phyloP scores from a whole-genome alignment of 352 stramenopile genomes.

The Phytophthora vignae region DNA sequence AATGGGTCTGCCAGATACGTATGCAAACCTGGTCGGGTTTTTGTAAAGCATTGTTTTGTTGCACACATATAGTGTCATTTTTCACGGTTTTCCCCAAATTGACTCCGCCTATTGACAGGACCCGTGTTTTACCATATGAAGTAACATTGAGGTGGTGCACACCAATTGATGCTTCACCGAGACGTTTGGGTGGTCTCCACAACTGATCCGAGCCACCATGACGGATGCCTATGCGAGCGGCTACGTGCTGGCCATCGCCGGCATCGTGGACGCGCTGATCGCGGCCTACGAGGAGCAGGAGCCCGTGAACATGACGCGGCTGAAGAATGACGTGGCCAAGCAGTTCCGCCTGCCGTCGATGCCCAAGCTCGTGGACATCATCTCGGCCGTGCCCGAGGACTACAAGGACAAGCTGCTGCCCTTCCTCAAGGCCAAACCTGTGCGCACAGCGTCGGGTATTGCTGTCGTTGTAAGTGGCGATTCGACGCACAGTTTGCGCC shows the following conservation, averaged over 20 bases:
- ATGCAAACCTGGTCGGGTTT: too few relatives aligned
- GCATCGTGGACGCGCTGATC: constrained; percentile 94
- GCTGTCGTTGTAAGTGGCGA: constrained; percentile 87
- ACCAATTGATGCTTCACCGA: not conserved
- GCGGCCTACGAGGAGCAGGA: constrained; percentile 89
- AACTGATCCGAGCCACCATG: not conserved
- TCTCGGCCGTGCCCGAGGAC: constrained; percentile 93
- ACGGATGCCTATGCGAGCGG: constrained; percentile 25
- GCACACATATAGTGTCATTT: too few relatives aligned
- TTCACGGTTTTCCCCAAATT: too few relatives aligned
- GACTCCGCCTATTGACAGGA: too few relatives aligned
- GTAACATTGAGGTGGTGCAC: not conserved
- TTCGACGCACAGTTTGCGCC: not conserved
- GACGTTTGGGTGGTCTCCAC: not conserved
- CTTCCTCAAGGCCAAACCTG: constrained; percentile 95
- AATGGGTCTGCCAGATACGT: too few relatives aligned
- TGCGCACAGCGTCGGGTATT: constrained; percentile 95
- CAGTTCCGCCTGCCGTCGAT: constrained; percentile 93
- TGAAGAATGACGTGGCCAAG: constrained; percentile 93
- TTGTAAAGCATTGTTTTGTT: too few relatives aligned
- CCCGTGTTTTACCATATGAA: too few relatives aligned
- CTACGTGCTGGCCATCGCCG: constrained; percentile 88
- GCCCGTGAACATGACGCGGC: constrained; percentile 94
- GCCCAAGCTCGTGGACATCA: constrained; percentile 96
- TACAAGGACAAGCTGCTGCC: constrained; percentile 94